Evolutionary conservation across 2,329 filamentous ascomycete species (phyloP), one percentile per base, ranked within the genome.

Genomic region (Xylariaceae sp.): DNA sequence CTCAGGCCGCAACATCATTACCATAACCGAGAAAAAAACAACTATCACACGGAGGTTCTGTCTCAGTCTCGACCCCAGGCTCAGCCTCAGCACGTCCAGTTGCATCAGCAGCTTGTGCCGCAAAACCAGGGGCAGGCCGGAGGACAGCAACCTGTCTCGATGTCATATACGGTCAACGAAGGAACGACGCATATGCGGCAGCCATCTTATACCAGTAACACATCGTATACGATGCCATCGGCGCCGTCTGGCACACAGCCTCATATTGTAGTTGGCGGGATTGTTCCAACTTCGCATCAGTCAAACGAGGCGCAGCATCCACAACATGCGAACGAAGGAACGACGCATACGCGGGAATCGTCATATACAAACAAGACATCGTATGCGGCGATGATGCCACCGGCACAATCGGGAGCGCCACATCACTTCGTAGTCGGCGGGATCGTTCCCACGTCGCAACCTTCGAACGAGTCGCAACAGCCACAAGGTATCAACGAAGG

Each of bases 151-250:
- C 54, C 57, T 3, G 29, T 48, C 41, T 48, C 46, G n/a, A 56
- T 51, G 36, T 46, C 55, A 15, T 52, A 58, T 29, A 53, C 53
- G 4, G 50, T 58, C n/a, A 57, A 57, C 16, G 49, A 53, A 26
- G 43, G 56, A 12, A 16, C 49, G 7, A 53, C 49, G 26, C 49
- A 48, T n/a, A 13, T n/a, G 13, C 32, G 49, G 16, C 53, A 45
- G 19, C 34, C 53, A n/a, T 58, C 53, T 12, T 53, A 53, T 32
- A 45, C 55, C 6, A 21, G 34, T 15, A 51, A 19, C 3, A 37
- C 37, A 9, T 50, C 51, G 12, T 43, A 51, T 34, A 46, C 50
- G 44, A 41, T 16, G 37, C 43, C 36, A 56, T 55, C 58, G 59
- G 55, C 52, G 44, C 58, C 50, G 47, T 59, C 22, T n/a, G 49